Evolutionary conservation across 1,284 basidiomycete species (phyloP).

Genomic region (Apiotrichum veenhuisii): DNA sequence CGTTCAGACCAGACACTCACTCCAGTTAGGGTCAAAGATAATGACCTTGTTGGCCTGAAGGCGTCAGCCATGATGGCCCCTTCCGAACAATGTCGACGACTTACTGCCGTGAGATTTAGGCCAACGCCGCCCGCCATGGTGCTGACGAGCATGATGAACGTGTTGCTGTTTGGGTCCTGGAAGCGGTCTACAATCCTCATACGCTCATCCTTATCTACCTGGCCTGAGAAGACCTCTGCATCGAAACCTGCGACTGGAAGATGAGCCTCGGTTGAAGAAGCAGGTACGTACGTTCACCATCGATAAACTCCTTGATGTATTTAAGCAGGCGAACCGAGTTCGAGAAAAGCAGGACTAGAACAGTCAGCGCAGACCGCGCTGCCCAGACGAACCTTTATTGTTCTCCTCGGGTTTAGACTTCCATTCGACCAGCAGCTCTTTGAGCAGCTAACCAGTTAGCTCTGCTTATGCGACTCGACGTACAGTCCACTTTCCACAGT

Average conservation of each 20-base stretch:
- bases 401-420: constrained; percentile 45
- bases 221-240: constrained; percentile 50
- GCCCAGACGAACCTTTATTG: constrained; percentile 37
- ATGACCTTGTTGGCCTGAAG: constrained; percentile 51
- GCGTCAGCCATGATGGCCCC: not conserved
- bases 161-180: constrained; percentile 45
- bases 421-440: constrained; percentile 49
- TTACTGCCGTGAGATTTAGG: constrained; percentile 44
- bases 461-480: constrained; percentile 2
- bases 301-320: constrained; percentile 51
- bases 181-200: constrained; percentile 52
- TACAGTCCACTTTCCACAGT: constrained; percentile 55
- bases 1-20: constrained; percentile 27
- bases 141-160: constrained; percentile 49
- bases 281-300: constrained; percentile 26
- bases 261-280: constrained; percentile 30
- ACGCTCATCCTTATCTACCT: constrained; percentile 44
- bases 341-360: constrained; percentile 51
- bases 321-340: constrained; percentile 51
- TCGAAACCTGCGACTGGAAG: constrained; percentile 32
- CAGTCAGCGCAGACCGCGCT: constrained; percentile 7
- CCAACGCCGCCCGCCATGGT: constrained; percentile 45
- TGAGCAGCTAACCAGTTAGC: constrained; percentile 41
- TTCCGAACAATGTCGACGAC: constrained; percentile 12
- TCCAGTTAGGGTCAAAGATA: constrained; percentile 51